Evolutionary conservation across 495 filamentous ascomycete genomes (phyloP), one percentile per base, ranked within the genome.

Genomic region (Chaetomium cochliodes): DNA sequence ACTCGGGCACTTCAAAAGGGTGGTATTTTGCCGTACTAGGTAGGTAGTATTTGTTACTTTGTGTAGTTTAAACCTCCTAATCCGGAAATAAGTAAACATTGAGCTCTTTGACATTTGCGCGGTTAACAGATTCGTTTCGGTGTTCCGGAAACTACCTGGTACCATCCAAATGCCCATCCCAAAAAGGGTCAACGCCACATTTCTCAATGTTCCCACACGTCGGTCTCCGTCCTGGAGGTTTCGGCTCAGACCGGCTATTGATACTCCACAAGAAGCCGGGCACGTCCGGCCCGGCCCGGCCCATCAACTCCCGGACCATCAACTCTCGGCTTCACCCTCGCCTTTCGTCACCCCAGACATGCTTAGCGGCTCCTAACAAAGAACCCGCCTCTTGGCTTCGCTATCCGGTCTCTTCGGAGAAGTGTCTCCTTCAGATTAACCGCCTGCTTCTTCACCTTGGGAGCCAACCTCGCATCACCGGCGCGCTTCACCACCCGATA

Each of bases 401-500:
- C 65, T 41, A 67, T 57, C 37, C 77, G 68, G 33, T 68, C 68
- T 61, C 80, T 75, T 54, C 63, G 71, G 28, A 81, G 53, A 39
- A 82, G 69, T 16, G 66, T 63, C 62, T 78, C 73, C 67, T 74
- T 79, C 9, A 73, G 46, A 28, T 61, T 66, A 5, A 66, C 26
- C 0, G 79, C 60, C 25, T 73, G 57, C 65, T 72, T 77, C 57
- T 71, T 70, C 39, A 68, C 60, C 66, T 73, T 77, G 9, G 80
- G 79, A n/a, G 80, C 76, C 46, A 82, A 67, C 20, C 64, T 70
- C 39, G 44, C 58, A 62, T 79, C 73, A 9, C 65, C 67, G 13
- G 66, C 61, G 20, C 72, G 67, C 18, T 64, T 65, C 46, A 78
- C 63, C 7, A 82, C 77, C 37, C 79, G 64, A 55, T 78, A 82